Percentiles rank a stretch among this genome's conserved stretches.
Evolutionary conservation across 164 flowering plant species (phyloP).

Genomic region (Annona cherimola): DNA sequence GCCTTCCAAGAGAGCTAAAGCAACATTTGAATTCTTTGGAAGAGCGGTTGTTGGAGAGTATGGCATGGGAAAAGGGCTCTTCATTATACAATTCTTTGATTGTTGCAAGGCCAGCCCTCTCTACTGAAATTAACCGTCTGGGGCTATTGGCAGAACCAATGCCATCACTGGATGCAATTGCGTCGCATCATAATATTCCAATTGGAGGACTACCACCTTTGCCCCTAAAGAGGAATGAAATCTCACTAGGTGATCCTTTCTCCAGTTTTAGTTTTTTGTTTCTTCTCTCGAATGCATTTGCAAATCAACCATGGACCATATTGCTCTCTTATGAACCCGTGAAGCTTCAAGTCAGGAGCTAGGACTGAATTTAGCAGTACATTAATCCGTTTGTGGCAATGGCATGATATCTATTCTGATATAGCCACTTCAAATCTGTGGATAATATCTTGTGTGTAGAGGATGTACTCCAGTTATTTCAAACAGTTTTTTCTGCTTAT

Average conservation of each 20-base stretch:
- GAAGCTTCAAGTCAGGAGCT: too few relatives aligned
- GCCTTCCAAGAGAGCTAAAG: slow-evolving; percentile 90
- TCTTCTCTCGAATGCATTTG: background rate
- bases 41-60: slow-evolving; percentile 88
- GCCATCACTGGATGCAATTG: slow-evolving; percentile 95
- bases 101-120: slow-evolving; percentile 74
- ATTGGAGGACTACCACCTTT: slow-evolving; percentile 50
- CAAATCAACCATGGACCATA: background rate
- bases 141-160: slow-evolving; percentile 93
- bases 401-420: too few relatives aligned
- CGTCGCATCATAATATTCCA: slow-evolving; percentile 56
- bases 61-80: slow-evolving; percentile 99
- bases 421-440: too few relatives aligned
- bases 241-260: slow-evolving; percentile 5
- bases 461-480: too few relatives aligned
- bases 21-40: slow-evolving; percentile 92
- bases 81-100: slow-evolving; percentile 94
- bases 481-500: too few relatives aligned
- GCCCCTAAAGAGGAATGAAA: slow-evolving; percentile 11
- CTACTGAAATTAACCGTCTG: slow-evolving; percentile 69
- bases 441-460: too few relatives aligned
- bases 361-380: too few relatives aligned
- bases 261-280: background rate
- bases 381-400: too few relatives aligned
- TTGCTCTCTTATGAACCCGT: background rate